Evolutionary conservation across 2,329 filamentous ascomycete genomes (phyloP).

Genomic region (Fusarium xyrophilum): DNA sequence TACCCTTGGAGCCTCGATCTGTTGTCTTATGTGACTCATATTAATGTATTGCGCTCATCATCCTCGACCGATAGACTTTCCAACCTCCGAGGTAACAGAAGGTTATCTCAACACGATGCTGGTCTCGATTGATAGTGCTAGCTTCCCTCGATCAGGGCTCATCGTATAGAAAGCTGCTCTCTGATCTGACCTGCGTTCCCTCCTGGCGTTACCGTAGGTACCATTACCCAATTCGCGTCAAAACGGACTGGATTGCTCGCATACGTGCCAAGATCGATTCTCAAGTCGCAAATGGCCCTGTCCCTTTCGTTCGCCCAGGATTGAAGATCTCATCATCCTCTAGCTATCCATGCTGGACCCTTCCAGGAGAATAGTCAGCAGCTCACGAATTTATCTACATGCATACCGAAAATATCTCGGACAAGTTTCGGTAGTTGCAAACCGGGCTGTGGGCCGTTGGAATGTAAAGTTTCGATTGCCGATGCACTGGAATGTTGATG

Average conservation of each 20-base stretch:
- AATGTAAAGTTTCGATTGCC: conserved; percentile 21
- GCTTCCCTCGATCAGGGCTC: neutral
- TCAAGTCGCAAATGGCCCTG: too few species aligned
- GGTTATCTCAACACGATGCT: neutral
- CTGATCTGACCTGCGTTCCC: neutral
- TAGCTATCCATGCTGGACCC: accelerated
- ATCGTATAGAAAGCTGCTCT: neutral
- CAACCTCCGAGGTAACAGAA: neutral
- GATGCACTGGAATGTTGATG: conserved; percentile 20
- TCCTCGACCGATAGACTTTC: neutral
- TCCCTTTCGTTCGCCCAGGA: neutral
- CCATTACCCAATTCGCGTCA: neutral
- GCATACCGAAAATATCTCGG: neutral
- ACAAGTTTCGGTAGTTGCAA: neutral
- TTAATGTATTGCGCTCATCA: neutral
- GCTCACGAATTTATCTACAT: neutral
- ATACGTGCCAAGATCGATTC: too few species aligned
- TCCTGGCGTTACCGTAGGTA: neutral
- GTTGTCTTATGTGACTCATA: neutral
- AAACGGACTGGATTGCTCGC: neutral
- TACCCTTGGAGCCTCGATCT: neutral
- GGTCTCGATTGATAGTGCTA: neutral
- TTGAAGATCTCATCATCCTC: neutral
- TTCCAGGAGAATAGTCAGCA: neutral
- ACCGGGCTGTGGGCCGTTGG: conserved; percentile 11